phyloP scores from a whole-genome alignment of 371 early-diverging fungal genomes.

The Smittium culicis region DNA sequence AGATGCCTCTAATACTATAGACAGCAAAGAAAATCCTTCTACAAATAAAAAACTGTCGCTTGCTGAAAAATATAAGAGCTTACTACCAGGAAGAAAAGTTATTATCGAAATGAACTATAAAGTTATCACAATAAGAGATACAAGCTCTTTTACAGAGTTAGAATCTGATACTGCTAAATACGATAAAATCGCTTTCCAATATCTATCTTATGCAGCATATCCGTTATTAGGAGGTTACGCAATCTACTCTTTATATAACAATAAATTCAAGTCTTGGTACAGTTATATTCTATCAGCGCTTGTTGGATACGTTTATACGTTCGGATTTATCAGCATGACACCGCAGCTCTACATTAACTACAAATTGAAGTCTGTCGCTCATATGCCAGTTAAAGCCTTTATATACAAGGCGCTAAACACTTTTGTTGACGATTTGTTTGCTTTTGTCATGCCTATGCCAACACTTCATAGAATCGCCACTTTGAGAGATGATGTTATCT shows the following conservation, averaged over 20 bases:
- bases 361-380: conserved; percentile 78
- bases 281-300: conserved; percentile 71
- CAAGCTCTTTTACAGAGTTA: conserved; percentile 37
- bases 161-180: conserved; percentile 70
- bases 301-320: conserved; percentile 72
- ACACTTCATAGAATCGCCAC: conserved; percentile 82
- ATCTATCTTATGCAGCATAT: conserved; percentile 60
- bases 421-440: conserved; percentile 88
- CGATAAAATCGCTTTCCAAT: conserved; percentile 76
- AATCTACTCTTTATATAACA: conserved; percentile 65
- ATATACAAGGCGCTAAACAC: conserved; percentile 92
- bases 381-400: conserved; percentile 87
- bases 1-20: not conserved
- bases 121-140: conserved; percentile 6
- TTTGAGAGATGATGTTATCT: conserved; percentile 77
- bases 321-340: conserved; percentile 84
- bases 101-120: not conserved
- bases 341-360: conserved; percentile 91
- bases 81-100: conserved; percentile 5
- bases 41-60: conserved; percentile 15
- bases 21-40: not conserved
- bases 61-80: not conserved
- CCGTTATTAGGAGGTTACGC: conserved; percentile 72
- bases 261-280: conserved; percentile 86
- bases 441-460: conserved; percentile 91